Conservation (phyloP, 805 yeast species). For the Barnettozyma vustinii region DNA sequence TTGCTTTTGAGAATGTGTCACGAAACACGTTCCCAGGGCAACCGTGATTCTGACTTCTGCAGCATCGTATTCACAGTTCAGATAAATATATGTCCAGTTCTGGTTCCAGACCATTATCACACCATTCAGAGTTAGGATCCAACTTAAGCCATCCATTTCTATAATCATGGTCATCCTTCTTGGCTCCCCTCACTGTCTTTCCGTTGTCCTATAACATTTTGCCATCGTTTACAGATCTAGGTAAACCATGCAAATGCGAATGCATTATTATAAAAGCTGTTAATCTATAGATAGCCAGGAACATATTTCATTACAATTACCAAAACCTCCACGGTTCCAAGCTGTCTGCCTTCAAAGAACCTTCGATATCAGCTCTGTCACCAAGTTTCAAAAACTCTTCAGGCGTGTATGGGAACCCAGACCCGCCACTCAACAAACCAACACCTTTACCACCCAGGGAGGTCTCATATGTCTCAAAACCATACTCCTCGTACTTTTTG, state of each 20-base stretch:
- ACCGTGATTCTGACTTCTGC: too few species aligned
- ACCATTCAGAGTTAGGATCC: too few species aligned
- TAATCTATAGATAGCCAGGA: not conserved
- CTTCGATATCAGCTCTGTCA: constrained; percentile 44
- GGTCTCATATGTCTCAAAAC: constrained; percentile 74
- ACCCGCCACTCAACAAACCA: constrained; percentile 38
- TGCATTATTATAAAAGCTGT: not conserved
- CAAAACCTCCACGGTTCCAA: constrained; percentile 54
- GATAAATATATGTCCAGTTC: too few species aligned
- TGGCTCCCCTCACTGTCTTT: too few species aligned
- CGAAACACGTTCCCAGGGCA: too few species aligned
- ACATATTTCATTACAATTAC: constrained; percentile 29
- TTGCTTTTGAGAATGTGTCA: too few species aligned
- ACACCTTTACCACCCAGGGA: constrained; percentile 88
- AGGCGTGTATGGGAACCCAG: constrained; percentile 17
- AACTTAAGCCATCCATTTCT: too few species aligned
- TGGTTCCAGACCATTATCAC: too few species aligned
- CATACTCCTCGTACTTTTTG: constrained; percentile 35
- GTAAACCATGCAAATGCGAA: not conserved
- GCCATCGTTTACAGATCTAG: too few species aligned
- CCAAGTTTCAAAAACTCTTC: constrained; percentile 35
- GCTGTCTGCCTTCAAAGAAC: constrained; percentile 37
- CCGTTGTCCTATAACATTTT: too few species aligned
- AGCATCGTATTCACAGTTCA: too few species aligned
- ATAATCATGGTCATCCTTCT: too few species aligned